phyloP scores from a whole-genome alignment of 2,329 filamentous ascomycete genomes.

The Pseudocercospora eumusae region DNA sequence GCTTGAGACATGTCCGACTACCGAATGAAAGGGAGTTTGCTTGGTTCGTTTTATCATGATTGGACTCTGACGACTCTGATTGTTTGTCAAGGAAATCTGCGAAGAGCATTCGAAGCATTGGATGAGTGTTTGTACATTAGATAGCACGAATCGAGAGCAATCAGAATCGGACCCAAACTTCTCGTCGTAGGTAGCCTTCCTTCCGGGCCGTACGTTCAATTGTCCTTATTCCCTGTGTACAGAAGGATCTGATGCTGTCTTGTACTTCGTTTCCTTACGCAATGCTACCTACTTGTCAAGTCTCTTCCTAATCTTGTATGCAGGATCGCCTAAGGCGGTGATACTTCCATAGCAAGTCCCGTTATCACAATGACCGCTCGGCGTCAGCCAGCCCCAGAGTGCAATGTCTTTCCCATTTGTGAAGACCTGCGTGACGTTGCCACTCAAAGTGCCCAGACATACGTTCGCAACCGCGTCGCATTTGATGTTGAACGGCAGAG shows the following conservation, averaged over 20 bases:
- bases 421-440: slow-evolving; percentile 23
- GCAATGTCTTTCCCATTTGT: slow-evolving; percentile 21
- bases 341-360: slow-evolving; percentile 18
- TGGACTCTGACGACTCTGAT: not conserved
- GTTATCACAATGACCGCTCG: slow-evolving; percentile 15
- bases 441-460: slow-evolving; percentile 17
- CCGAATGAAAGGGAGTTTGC: slow-evolving; percentile 1
- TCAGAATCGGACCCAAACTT: not conserved
- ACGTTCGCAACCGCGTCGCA: slow-evolving; percentile 15
- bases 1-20: not conserved
- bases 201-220: not conserved
- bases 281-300: too few species aligned
- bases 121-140: slow-evolving; percentile 5
- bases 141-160: not conserved
- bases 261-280: too few species aligned
- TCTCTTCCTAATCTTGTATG: slow-evolving; percentile 11
- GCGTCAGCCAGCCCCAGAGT: slow-evolving; percentile 22
- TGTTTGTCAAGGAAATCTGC: not conserved
- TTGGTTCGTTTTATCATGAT: not conserved
- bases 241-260: not conserved
- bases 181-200: not conserved
- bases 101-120: not conserved
- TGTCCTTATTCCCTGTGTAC: not conserved
- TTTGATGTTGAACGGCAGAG: slow-evolving; percentile 21
- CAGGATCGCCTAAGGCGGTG: slow-evolving; percentile 20